Evolutionary conservation across 2,329 filamentous ascomycete species (phyloP).

Genomic region (Lecanicillium sp.): DNA sequence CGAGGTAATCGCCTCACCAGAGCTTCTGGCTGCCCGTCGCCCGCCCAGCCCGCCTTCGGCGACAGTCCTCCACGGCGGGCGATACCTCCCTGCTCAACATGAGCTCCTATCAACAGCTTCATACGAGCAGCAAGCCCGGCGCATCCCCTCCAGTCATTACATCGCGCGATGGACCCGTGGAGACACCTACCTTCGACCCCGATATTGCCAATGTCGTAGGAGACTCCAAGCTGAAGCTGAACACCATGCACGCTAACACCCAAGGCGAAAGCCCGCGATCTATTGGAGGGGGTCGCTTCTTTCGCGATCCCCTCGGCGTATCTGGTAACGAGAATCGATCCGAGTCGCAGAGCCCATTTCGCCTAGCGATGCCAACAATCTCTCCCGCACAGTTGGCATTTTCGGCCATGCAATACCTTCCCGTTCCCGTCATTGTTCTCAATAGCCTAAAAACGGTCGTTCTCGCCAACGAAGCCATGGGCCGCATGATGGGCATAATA

Average conservation of each 20-base stretch:
- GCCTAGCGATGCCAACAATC: conserved; percentile 36
- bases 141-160: not conserved
- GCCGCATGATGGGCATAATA: conserved; percentile 56
- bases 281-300: conserved; percentile 23
- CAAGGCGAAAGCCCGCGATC: conserved; percentile 15
- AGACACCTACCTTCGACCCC: conserved; percentile 10
- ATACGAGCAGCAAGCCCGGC: not conserved
- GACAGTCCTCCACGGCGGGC: not conserved
- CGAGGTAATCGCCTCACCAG: too few relatives aligned
- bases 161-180: conserved; percentile 11
- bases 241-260: conserved; percentile 7
- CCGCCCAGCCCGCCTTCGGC: too few relatives aligned
- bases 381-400: conserved; percentile 52
- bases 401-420: conserved; percentile 65
- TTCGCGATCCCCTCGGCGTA: conserved; percentile 21
- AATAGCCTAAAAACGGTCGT: conserved; percentile 62
- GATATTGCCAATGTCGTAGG: conserved; percentile 9
- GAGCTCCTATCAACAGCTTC: not conserved
- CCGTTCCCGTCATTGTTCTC: conserved; percentile 63
- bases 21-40: too few relatives aligned
- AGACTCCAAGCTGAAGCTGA: conserved; percentile 12
- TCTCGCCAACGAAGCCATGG: conserved; percentile 70
- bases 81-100: conserved; percentile 4
- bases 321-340: conserved; percentile 19
- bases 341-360: conserved; percentile 28